phyloP scores from a whole-genome alignment of 2,329 filamentous ascomycete species.

The Penicillium brasilianum region DNA sequence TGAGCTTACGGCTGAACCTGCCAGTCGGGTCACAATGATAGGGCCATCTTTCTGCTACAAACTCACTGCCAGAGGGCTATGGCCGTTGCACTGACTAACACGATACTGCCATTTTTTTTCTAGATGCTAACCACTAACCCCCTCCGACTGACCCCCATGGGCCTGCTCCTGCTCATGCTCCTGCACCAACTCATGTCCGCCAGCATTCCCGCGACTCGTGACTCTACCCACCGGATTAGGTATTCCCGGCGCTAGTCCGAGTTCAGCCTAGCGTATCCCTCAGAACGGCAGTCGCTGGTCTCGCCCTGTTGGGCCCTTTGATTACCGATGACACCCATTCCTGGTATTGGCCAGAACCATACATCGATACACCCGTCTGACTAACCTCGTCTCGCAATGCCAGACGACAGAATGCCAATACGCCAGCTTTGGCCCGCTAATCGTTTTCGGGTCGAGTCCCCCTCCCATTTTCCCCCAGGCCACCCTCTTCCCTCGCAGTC shows the following conservation, averaged over 20 bases:
- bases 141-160: too few relatives aligned
- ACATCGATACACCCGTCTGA: constrained; percentile 2
- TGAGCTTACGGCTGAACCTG: constrained; percentile 17
- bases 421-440: constrained; percentile 8
- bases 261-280: constrained; percentile 10
- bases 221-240: constrained; percentile 21
- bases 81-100: constrained; percentile 5
- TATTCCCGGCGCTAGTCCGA: constrained; percentile 20
- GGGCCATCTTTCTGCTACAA: neutral
- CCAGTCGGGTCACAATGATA: constrained; percentile 2
- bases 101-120: neutral
- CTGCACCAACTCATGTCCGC: neutral
- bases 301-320: neutral
- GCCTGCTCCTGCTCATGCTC: too few relatives aligned
- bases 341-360: constrained; percentile 8
- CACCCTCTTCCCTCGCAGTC: constrained; percentile 3
- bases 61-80: neutral
- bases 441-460: constrained; percentile 19
- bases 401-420: constrained; percentile 7
- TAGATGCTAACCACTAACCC: constrained; percentile 17
- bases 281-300: constrained; percentile 3
- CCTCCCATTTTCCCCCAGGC: neutral
- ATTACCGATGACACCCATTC: neutral
- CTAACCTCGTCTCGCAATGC: neutral
- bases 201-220: neutral